phyloP scores from a whole-genome alignment of 352 stramenopile species.

The Pythium grandisporangium region DNA sequence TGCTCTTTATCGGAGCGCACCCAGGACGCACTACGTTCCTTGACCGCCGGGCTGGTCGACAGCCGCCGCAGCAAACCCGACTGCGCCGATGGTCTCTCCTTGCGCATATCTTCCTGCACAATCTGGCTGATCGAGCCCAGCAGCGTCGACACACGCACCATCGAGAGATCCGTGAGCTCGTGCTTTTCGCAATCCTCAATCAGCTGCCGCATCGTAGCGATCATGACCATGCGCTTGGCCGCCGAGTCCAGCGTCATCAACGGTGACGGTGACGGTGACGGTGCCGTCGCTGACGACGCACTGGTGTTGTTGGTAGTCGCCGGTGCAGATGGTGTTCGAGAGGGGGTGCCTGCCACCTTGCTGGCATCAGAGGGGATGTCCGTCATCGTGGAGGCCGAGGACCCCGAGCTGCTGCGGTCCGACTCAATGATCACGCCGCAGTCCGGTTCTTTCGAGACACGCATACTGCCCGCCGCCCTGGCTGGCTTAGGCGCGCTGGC shows the following conservation, averaged over 20 bases:
- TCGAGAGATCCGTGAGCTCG: slow-evolving; percentile 52
- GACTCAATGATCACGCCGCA: too few species aligned
- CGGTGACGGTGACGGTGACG: background rate
- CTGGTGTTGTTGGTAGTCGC: background rate
- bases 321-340: background rate
- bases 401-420: too few species aligned
- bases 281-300: background rate
- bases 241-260: background rate
- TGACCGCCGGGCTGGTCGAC: slow-evolving; percentile 1
- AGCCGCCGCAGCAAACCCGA: slow-evolving; percentile 41
- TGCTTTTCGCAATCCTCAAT: slow-evolving; percentile 38
- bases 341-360: background rate
- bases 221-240: slow-evolving; percentile 26
- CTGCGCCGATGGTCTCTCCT: slow-evolving; percentile 20
- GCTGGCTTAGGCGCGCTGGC: too few species aligned
- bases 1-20: slow-evolving; percentile 25
- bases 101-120: slow-evolving; percentile 49
- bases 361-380: too few species aligned
- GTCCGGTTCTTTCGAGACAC: too few species aligned
- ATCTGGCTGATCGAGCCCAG: slow-evolving; percentile 60
- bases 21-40: slow-evolving; percentile 16
- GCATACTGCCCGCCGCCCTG: too few species aligned
- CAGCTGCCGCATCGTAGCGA: slow-evolving; percentile 38
- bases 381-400: background rate
- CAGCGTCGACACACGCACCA: slow-evolving; percentile 57